Evolutionary conservation across 371 early-diverging fungal species (phyloP), one percentile per base, ranked within the genome.

Genomic region (Cladochytrium tenue): DNA sequence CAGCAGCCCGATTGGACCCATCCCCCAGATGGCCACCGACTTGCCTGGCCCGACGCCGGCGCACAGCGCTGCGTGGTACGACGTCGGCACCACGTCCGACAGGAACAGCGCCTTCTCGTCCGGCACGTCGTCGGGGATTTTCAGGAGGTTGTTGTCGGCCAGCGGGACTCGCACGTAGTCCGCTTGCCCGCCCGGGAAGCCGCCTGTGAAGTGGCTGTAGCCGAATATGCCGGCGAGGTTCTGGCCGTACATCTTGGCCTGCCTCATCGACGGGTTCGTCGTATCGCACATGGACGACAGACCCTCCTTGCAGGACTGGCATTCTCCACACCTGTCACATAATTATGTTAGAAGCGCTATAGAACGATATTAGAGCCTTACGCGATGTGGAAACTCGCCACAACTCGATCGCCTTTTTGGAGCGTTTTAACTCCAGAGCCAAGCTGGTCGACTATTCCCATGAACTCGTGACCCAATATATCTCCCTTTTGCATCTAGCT

Each of bases 51-150:
- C 32, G 25, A 80, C 77, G 25, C 68, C 79, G 5, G 78, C 64
- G 31, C 76, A 73, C 58, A 71, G 75, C 5, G 77, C 73, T 59
- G 83, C 81, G 71, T 89, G 86, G 63, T 77, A 88, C 2, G 83
- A 67, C 2, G 88, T 89, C 51, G 81, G 77, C n/a, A 86, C 73
- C 56, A 87, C 78, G 67, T 88, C 88, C 25, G 83, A 81, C 25
- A 88, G 72, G 59, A 63, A 83, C 1, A 89, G 64, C 0, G 83
- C 85, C 35, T 81, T 83, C 66, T 88, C 88, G 58, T 85, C 84
- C 5, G 82, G 68, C 0, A 88, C 20, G 50, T 35, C 35, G 13
- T 69, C 70, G 27, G 88, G 85, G 13, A 88, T 62, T 53, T 83
- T 76, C 73, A 85, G 63, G 53, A 85, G 71, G 68, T 88, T 87